Base-by-base conservation (phyloP, 352 stramenopile genomes). In the Thalassiosira oceanica region DNA sequence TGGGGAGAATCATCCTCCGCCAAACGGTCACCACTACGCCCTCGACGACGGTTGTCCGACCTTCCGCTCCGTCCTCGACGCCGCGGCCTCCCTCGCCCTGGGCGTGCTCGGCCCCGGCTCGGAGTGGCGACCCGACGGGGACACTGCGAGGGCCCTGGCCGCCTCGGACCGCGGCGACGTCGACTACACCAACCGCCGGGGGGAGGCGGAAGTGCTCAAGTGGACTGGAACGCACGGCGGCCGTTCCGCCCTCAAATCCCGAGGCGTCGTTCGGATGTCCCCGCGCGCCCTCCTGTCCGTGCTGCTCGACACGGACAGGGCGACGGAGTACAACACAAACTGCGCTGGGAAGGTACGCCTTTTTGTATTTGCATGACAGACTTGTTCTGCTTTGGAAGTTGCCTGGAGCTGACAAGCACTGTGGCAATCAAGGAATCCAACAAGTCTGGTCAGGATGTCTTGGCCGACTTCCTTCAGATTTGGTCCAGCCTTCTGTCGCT, bases 221-320 rank as follows among this genome's bases (percentile, higher is more conserved):
- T 72, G 58, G 58, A 72, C 58, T 26, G 24, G 18, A 33, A 11
- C 18, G 5, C 28, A 35, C 15, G 26, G 39, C 15, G 45, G 31
- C 7, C 49, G 16, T 29, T 50, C 58, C 11, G 58, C 64, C 51
- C 29, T 77, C 7, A 65, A 66, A 55, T 67, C 61, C 24, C 45
- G n/a, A 42, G 66, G 58, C 24, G 61, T 72, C 29, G 31, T 77
- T 8, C 50, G 66, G 8, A 77, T 77, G 50, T 44, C 58, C 27
- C 58, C 66, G 1, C 18, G 18, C 2, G 42, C 61, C 5, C 28
- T 77, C 27, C 65, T 48, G 29, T 44, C 61, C 16, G 27, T 77
- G 15, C 48, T 77, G 15, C 43, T 72, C 11, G 66, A 77, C 36
- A 63, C 50, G 36, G 16, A 41, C 15, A 45, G 60, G 46, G 51